Conservation (phyloP, 1,284 basidiomycete species). For the Microbotryum silenes-acaulis region DNA sequence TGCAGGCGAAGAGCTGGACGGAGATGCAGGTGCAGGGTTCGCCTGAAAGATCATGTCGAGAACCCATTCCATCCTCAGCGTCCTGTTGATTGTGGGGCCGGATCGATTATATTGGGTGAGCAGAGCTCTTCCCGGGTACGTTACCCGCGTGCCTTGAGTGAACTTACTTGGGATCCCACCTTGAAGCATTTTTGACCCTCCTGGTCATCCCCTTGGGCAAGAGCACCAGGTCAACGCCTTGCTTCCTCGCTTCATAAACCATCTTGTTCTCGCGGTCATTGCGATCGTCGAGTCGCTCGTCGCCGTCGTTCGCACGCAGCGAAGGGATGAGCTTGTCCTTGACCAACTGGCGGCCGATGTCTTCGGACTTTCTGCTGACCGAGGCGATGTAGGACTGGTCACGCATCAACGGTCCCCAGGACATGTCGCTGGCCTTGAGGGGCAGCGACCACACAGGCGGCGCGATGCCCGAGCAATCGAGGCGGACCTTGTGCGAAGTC, state of each 20-base stretch:
- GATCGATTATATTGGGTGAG: neutral
- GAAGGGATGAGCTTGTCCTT: conserved; percentile 24
- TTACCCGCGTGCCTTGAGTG: neutral
- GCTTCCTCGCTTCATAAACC: conserved; percentile 23
- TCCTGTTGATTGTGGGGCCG: neutral
- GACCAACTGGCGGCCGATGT: conserved; percentile 18
- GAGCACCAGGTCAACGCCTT: conserved; percentile 24
- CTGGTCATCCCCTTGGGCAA: conserved; percentile 29
- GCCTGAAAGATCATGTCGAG: conserved; percentile 23
- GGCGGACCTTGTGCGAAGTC: conserved; percentile 15
- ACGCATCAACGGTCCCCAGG: conserved; percentile 29
- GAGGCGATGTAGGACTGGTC: conserved; percentile 27
- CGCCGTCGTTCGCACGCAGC: conserved; percentile 1
- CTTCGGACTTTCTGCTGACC: conserved; percentile 18
- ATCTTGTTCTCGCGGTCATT: conserved; percentile 28
- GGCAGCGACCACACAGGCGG: conserved; percentile 17
- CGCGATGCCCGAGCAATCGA: conserved; percentile 19
- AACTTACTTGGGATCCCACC: conserved; percentile 28
- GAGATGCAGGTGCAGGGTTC: conserved; percentile 2
- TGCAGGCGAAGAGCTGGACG: neutral
- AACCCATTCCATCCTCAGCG: conserved; percentile 24
- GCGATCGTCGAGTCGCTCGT: conserved; percentile 20
- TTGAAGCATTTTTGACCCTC: conserved; percentile 19
- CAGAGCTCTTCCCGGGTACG: neutral
- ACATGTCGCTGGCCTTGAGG: conserved; percentile 23